Evolutionary conservation across 352 stramenopile species (phyloP).

Genomic region (Globisporangium splendens): DNA sequence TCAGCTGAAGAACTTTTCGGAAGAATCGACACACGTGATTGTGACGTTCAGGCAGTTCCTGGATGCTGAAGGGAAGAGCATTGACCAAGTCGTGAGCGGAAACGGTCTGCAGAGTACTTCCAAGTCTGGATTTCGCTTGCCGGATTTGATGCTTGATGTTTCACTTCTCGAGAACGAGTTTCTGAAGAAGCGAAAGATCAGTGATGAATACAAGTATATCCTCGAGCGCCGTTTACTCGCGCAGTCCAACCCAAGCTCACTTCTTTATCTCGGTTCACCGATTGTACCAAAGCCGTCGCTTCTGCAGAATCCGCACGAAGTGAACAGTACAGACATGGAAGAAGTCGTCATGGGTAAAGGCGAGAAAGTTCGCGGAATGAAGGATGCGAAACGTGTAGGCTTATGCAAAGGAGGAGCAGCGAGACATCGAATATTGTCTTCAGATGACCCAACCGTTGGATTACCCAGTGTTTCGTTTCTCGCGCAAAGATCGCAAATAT

Average conservation of each 20-base stretch:
- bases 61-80: conserved; percentile 17
- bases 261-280: conserved; percentile 22
- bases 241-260: conserved; percentile 17
- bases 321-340: conserved; percentile 45
- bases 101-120: too few relatives aligned
- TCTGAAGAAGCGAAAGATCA: conserved; percentile 56
- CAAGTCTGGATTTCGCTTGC: conserved; percentile 11
- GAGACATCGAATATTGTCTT: neutral
- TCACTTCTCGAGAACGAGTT: conserved; percentile 34
- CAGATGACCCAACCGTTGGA: neutral
- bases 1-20: conserved; percentile 19
- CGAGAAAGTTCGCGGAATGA: conserved; percentile 17
- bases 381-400: too few relatives aligned
- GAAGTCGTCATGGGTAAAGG: conserved; percentile 32
- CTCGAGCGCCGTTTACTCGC: conserved; percentile 37
- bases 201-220: conserved; percentile 74
- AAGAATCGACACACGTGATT: conserved; percentile 24
- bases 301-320: conserved; percentile 45
- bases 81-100: conserved; percentile 3
- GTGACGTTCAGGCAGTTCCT: conserved; percentile 36
- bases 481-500: conserved; percentile 16
- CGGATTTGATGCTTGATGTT: conserved; percentile 17
- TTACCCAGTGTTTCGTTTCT: conserved; percentile 33
- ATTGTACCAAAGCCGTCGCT: conserved; percentile 44
- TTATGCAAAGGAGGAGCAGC: neutral